Conservation (phyloP, 768 basidiomycete genomes). For the Grammothele lineata region DNA sequence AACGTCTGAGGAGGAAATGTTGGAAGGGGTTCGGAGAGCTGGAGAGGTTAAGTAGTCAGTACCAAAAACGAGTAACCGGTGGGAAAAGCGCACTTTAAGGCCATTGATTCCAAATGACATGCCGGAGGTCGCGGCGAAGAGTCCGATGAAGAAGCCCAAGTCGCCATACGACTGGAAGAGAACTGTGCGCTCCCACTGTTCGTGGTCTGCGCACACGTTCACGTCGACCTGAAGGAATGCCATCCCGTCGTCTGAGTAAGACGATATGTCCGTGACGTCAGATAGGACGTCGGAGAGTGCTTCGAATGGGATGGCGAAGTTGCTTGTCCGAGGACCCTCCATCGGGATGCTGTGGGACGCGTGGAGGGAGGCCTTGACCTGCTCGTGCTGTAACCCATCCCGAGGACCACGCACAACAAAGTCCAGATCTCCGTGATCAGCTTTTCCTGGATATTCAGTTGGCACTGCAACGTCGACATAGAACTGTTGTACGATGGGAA, state of each 20-base stretch:
- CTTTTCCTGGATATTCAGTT: slow-evolving; percentile 60
- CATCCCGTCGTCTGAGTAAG: slow-evolving; percentile 11
- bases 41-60: background rate
- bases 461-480: slow-evolving; percentile 54
- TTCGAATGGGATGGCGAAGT: slow-evolving; percentile 52
- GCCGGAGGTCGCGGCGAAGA: slow-evolving; percentile 49
- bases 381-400: slow-evolving; percentile 9
- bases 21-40: slow-evolving; percentile 29
- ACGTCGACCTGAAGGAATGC: slow-evolving; percentile 56
- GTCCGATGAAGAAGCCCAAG: slow-evolving; percentile 63
- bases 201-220: slow-evolving; percentile 47
- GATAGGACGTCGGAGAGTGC: slow-evolving; percentile 34
- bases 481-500: slow-evolving; percentile 37
- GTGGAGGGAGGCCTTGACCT: slow-evolving; percentile 36
- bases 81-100: slow-evolving; percentile 45
- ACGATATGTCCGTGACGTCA: slow-evolving; percentile 4
- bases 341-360: slow-evolving; percentile 44
- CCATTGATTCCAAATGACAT: slow-evolving; percentile 50
- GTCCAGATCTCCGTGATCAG: slow-evolving; percentile 67
- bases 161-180: slow-evolving; percentile 69
- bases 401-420: slow-evolving; percentile 53
- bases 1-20: slow-evolving; percentile 37
- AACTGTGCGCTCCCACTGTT: slow-evolving; percentile 45
- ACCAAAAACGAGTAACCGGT: background rate
- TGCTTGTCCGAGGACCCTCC: slow-evolving; percentile 53